Evolutionary conservation across 129 eudicot species (phyloP), one percentile per base, ranked within the genome.

Genomic region (Artemisia tridentata): DNA sequence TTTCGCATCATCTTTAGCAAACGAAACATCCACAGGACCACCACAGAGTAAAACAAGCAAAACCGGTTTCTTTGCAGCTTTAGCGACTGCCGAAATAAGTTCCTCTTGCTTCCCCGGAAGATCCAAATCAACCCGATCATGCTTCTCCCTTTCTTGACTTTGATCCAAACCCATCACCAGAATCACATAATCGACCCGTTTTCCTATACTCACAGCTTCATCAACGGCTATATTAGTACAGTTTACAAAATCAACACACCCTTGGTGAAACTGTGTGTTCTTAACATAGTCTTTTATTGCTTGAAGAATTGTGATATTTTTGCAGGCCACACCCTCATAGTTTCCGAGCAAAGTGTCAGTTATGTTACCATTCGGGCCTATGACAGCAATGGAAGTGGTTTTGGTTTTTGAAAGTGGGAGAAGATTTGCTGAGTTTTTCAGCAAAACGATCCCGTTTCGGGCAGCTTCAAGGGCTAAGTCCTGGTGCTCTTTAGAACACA

Each of bases 401-500:
- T 79, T 34, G 34, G 78, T 25, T 78, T 72, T 83, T 7, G 85
- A 73, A 61, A 88, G 79, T 25, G 96, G 96, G 58, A 88, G 88
- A 53, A 80, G 81, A n/a, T 20, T 31, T 25, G 5, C 23, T 6
- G 73, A 50, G 74, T 90, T 90, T 69, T 90, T 90, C 23, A 90
- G 73, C 49, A 86, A 81, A 31, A 90, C 93, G 5, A 86, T 86
- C 61, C 96, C 93, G 11, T 65, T 71, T 61, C 75, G 73, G 25
- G 93, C 93, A 4, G 96, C 87, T 75, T 84, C 84, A 3, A 86
- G 88, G 72, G 96, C 90, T 23, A 86, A 74, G 60, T 64, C 34
- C 15, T 68, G 88, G 84, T 86, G 81, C 47, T 79, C 79, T 61
- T 66, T 29, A 58, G 81, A 71, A 67, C 96, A 89, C 19, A 89